Evolutionary conservation across 2,329 filamentous ascomycete genomes (phyloP), one percentile per base, ranked within the genome.

Genomic region (Xylariales sp.): DNA sequence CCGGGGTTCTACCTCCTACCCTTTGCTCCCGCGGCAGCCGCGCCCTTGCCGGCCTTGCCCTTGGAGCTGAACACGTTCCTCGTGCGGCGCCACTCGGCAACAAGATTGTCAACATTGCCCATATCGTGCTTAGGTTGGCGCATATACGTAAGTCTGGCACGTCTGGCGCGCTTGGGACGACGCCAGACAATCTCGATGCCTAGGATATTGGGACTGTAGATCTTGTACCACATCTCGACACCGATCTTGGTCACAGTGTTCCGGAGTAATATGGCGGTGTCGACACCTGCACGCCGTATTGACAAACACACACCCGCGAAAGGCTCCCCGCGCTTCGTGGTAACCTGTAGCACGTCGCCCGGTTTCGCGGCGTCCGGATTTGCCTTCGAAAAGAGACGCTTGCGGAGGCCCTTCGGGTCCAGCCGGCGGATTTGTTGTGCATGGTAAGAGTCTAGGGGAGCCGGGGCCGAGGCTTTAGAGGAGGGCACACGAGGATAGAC

Each of bases 221-320:
- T 86, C 85, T 99, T 99, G 82, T 92, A 94, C 90, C 93, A 97
- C 93, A 97, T 96, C 87, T 99, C 96, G 68, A 97, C 93, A 68
- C 93, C 93, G 6, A 97, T 89, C 74, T 92, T 89, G 73, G 93
- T 94, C 74, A 99, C 83, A 78, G 97, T 90, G 75, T 95, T 95
- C 64, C 96, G 88, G 68, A 99, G 85, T 67, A 97, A 83, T 63
- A 99, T 91, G 4, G 92, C 92, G 2, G 93, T 97, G 82, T 98
- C 95, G 68, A 96, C 88, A 67, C 94, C 94, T n/a, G 92, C 87
- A 62, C 93, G 87, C 64, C 94, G 92, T 78, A 99, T 94, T 77
- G 91, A 92, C 78, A 99, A 85, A 76, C 93, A 92, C 14, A 96
- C 93, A 48, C 96, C 96, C 1, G 94, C 89, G 78, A 97, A 97